phyloP scores from a whole-genome alignment of 2,329 filamentous ascomycete species.

The Alternaria sp. region DNA sequence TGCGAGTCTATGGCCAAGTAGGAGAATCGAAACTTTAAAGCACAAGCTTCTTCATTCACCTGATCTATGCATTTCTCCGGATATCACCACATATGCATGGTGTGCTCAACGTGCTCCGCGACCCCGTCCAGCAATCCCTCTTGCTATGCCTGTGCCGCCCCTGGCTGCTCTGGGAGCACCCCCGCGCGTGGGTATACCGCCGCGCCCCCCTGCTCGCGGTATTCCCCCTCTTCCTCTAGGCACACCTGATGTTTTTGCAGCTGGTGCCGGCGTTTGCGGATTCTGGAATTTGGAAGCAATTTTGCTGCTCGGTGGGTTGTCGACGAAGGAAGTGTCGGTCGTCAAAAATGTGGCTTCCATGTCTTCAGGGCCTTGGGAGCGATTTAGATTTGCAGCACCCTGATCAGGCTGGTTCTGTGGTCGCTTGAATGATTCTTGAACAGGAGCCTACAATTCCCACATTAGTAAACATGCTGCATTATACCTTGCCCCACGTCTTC shows the following conservation, averaged over 20 bases:
- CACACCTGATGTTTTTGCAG: slow-evolving; percentile 27
- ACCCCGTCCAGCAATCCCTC: slow-evolving; percentile 45
- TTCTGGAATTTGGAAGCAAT: slow-evolving; percentile 53
- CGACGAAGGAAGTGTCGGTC: slow-evolving; percentile 89
- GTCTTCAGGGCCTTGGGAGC: slow-evolving; percentile 53
- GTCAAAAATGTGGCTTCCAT: slow-evolving; percentile 90
- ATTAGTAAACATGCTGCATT: background rate
- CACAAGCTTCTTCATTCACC: background rate
- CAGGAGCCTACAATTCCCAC: slow-evolving; percentile 69
- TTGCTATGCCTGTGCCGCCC: slow-evolving; percentile 50
- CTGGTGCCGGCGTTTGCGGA: slow-evolving; percentile 45
- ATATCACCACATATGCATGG: slow-evolving; percentile 13
- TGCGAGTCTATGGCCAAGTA: background rate
- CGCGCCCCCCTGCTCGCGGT: slow-evolving; percentile 45
- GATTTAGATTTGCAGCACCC: slow-evolving; percentile 29
- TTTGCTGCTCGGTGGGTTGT: slow-evolving; percentile 74
- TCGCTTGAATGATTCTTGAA: slow-evolving; percentile 79
- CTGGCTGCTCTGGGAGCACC: slow-evolving; percentile 43
- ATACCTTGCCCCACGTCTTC: background rate
- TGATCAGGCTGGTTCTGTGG: slow-evolving; percentile 41
- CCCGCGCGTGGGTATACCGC: slow-evolving; percentile 47
- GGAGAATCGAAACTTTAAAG: slow-evolving; percentile 1
- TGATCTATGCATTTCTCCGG: slow-evolving; percentile 1
- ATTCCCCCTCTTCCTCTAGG: slow-evolving; percentile 46
- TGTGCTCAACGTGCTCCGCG: slow-evolving; percentile 37